phyloP scores from a whole-genome alignment of 2,329 filamentous ascomycete genomes.

The Cladosporium sp. region DNA sequence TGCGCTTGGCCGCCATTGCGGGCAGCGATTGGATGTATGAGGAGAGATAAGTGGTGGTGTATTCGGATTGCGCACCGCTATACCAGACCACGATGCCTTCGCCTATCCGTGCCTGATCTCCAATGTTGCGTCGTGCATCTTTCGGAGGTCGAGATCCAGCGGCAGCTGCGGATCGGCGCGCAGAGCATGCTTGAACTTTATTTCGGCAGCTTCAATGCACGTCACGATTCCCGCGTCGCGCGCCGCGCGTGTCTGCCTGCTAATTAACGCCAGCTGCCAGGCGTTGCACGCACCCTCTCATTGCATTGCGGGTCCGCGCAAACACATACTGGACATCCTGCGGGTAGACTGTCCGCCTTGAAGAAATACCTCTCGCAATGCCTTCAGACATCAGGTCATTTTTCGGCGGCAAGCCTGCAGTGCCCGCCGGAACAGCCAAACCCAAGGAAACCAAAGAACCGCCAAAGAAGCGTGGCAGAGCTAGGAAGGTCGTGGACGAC shows the following conservation, averaged over 20 bases:
- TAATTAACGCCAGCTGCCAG: conserved; percentile 7
- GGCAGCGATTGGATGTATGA: not conserved
- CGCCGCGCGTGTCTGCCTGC: conserved; percentile 5
- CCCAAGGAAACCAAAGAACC: conserved; percentile 18
- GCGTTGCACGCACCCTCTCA: not conserved
- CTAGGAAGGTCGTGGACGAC: conserved; percentile 69
- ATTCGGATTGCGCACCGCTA: not conserved
- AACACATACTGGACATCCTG: not conserved
- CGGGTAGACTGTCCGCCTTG: not conserved
- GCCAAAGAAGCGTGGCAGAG: conserved; percentile 45
- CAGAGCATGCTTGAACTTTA: not conserved
- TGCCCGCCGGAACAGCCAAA: conserved; percentile 40
- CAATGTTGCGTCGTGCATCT: conserved; percentile 1
- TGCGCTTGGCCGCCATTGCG: conserved; percentile 8
- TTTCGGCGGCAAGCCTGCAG: conserved; percentile 71
- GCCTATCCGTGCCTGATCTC: not conserved
- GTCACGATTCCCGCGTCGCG: conserved; percentile 5
- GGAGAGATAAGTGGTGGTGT: not conserved
- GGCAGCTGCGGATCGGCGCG: not conserved
- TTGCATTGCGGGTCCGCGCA: not conserved
- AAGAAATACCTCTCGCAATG: conserved; percentile 49
- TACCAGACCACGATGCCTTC: not conserved
- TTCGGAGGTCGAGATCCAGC: conserved; percentile 5
- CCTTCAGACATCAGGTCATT: conserved; percentile 83
- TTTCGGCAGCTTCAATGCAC: not conserved